Evolutionary conservation across 169 alveolate genomes (phyloP), one percentile per base, ranked within the genome.

Genomic region (Cryptosporidium xiaoi): DNA sequence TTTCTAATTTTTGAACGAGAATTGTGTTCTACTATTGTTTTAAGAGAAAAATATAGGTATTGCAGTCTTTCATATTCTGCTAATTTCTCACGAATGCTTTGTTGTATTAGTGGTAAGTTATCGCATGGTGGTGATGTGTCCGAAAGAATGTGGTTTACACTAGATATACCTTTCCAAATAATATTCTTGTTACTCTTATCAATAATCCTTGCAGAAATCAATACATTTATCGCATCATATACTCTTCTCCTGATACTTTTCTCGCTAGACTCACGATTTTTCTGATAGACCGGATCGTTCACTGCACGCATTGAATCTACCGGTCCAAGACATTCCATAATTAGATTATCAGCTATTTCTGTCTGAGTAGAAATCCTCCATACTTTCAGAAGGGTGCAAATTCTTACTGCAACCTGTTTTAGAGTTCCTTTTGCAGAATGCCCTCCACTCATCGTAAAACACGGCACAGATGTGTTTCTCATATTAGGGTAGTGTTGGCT

Each of bases 191-290:
- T 90, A 62, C 91, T 91, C 66, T 89, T 93, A 56, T 64, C 83
- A 27, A 93, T 58, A 33, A 93, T 91, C 36, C 89, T 93, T 24
- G 93, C 93, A 16, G 96, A 92, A 33, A 92, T 93, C 65, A 95
- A 87, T 1, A 95, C 96, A 90, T 93, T 95, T 34, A 95, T 90
- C 1, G 97, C 95, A 68, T 93, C 96, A 69, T 95, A 95, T 29
- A 95, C 96, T 68, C 97, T 85, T 71, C 96, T 91, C 71, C 95
- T 84, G n/a, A 95, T 94, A 67, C 94, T 95, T 62, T 95, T 95
- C 65, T 92, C 97, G 31, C 87, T 77, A 31, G 87, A 77, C 4
- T 77, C 87, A 24, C 87, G 87, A 36, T 62, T 58, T 44, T 77
- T 77, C 64, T 77, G 87, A 24, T 77, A 77, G 2, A 60, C 29